Base-by-base conservation (phyloP, 768 basidiomycete genomes). In the Suillus tomentosus region DNA sequence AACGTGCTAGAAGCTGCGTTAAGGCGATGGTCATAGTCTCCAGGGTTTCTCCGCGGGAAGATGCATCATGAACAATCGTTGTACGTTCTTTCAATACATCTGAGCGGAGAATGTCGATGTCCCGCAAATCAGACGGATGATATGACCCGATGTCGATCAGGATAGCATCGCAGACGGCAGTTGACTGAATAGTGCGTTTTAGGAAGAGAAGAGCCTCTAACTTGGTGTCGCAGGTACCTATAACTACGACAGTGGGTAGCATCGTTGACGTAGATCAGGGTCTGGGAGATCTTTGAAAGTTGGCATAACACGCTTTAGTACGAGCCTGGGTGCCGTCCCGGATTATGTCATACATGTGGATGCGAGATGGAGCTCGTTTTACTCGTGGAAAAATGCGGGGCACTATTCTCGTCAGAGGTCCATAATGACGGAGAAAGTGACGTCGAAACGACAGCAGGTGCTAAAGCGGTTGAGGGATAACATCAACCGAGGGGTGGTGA, bases 171-270 rank as follows among this genome's bases (percentile, higher is more conserved):
- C 73, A 73, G 1, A 37, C 57, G n/a, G 64, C 48, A n/a, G 27
- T 50, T 3, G 66, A 19, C 39, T 62, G 40, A 50, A 74, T 64
- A 3, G 62, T 50, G 22, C 63, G 62, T 24, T 74, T 73, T 39
- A 73, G 39, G 62, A 66, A 74, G 43, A 58, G 57, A 8, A 76
- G 69, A 5, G 67, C 67, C 37, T 71, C 66, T 27, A 67, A 67
- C 42, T 76, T 73, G 51, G 67, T 76, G 22, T 74, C 73, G 37
- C 74, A 73, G 22, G 71, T 76, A 19, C 73, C 73, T 15, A 74
- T 63, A 14, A 74, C 71, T 9, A 67, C 71, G 10, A 76, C 55
- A 45, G 63, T 54, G 17, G 74, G 69, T 15, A 27, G 39, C 37
- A 60, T 67, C 55, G 14, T 51, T 39, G 39, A 24, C 9, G 19